phyloP scores from a whole-genome alignment of 768 basidiomycete genomes.

The Lepiota venenata region DNA sequence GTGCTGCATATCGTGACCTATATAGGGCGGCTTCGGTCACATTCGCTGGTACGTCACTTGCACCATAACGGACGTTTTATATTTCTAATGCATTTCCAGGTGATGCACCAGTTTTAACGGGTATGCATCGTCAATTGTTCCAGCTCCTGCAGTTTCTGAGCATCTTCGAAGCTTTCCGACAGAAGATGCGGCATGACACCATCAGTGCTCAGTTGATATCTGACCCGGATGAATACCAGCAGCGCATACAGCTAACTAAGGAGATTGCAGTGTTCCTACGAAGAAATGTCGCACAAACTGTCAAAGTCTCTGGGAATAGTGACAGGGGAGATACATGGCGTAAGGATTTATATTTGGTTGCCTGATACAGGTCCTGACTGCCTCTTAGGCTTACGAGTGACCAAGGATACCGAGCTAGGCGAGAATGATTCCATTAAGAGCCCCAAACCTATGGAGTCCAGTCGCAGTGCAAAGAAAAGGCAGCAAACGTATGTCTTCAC shows the following conservation, averaged over 20 bases:
- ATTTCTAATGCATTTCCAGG: conserved; percentile 30
- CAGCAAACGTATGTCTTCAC: conserved; percentile 22
- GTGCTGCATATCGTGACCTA: conserved; percentile 72
- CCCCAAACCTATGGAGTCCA: conserved; percentile 44
- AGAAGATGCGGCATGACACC: conserved; percentile 64
- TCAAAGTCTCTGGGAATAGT: conserved; percentile 33
- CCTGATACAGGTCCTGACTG: conserved; percentile 1
- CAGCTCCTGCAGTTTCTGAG: conserved; percentile 5
- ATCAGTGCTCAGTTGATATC: conserved; percentile 35
- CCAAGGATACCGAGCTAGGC: conserved; percentile 81
- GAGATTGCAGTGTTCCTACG: conserved; percentile 76
- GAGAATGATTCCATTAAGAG: conserved; percentile 78
- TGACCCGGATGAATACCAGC: conserved; percentile 46
- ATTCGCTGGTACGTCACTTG: conserved; percentile 49
- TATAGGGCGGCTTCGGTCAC: conserved; percentile 64
- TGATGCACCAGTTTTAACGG: conserved; percentile 53
- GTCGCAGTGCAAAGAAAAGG: conserved; percentile 42
- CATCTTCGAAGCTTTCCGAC: conserved; percentile 56
- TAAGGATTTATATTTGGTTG: conserved; percentile 26
- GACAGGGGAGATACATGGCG: conserved; percentile 52
- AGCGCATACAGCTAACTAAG: conserved; percentile 53
- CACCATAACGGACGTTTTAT: neutral
- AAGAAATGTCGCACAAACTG: conserved; percentile 84
- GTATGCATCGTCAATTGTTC: conserved; percentile 25
- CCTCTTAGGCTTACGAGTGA: conserved; percentile 62